phyloP scores from a whole-genome alignment of 306 rosid species.

The Corylus americana region DNA sequence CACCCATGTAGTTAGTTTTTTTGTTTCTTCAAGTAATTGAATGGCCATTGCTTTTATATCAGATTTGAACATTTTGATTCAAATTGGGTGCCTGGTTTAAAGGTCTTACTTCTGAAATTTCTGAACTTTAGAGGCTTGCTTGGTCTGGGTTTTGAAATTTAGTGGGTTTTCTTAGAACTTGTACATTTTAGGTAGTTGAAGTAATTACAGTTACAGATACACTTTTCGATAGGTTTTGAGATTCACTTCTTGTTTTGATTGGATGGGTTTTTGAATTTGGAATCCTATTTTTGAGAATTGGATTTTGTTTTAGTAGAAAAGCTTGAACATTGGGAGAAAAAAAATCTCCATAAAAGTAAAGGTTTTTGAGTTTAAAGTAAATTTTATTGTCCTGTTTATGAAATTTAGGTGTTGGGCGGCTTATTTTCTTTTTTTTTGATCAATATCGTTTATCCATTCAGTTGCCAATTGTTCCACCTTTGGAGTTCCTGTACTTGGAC shows the following conservation, averaged over 20 bases:
- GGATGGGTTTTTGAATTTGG: slow-evolving; percentile 22
- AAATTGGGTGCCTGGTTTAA: slow-evolving; percentile 10
- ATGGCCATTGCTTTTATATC: slow-evolving; percentile 26
- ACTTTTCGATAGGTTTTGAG: slow-evolving; percentile 10
- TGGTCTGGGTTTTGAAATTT: slow-evolving; percentile 3
- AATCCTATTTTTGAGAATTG: slow-evolving; percentile 20
- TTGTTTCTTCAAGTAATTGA: slow-evolving; percentile 30
- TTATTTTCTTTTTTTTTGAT: slow-evolving; percentile 19
- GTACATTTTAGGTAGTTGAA: slow-evolving; percentile 19
- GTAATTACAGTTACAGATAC: slow-evolving; percentile 34
- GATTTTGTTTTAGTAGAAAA: slow-evolving; percentile 18
- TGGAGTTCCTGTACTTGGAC: slow-evolving; percentile 34
- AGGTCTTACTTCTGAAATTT: slow-evolving; percentile 20
- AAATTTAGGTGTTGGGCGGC: slow-evolving; percentile 4
- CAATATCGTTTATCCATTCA: slow-evolving; percentile 37
- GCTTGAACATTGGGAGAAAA: slow-evolving; percentile 7
- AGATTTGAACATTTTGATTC: slow-evolving; percentile 18
- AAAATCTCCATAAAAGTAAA: neutral
- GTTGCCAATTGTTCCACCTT: slow-evolving; percentile 41
- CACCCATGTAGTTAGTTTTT: slow-evolving; percentile 8
- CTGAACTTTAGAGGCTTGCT: slow-evolving; percentile 12
- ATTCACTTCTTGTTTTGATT: slow-evolving; percentile 8
- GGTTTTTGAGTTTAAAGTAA: slow-evolving; percentile 9
- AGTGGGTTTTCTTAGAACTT: slow-evolving; percentile 20
- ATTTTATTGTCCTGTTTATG: slow-evolving; percentile 37